phyloP scores from a whole-genome alignment of 106 monocot species.

The Cymbidium sinense region DNA sequence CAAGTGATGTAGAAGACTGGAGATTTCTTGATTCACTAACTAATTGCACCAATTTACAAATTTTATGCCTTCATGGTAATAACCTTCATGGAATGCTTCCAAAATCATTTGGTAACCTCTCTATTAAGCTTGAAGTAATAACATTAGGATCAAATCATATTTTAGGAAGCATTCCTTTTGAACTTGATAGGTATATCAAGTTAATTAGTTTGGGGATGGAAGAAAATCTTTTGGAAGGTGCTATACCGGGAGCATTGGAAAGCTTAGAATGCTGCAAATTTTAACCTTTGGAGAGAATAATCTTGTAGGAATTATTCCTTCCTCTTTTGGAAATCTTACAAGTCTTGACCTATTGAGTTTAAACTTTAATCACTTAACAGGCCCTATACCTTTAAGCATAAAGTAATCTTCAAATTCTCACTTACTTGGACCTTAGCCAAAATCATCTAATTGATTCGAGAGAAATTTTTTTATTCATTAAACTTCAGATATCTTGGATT shows the following conservation, averaged over 20 bases:
- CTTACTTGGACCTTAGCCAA: neutral
- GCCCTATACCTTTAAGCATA: neutral
- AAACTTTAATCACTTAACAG: neutral
- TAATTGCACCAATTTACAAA: constrained; percentile 15
- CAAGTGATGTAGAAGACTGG: constrained; percentile 12
- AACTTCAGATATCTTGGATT: neutral
- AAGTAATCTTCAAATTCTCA: neutral
- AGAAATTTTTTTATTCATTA: neutral
- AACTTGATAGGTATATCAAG: neutral
- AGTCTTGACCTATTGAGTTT: neutral
- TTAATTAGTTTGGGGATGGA: neutral
- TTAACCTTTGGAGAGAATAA: neutral
- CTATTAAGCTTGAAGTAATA: neutral
- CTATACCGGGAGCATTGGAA: neutral
- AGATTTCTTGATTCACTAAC: constrained; percentile 17
- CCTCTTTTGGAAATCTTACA: constrained; percentile 9
- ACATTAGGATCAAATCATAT: neutral
- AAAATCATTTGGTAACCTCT: neutral
- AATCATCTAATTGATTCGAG: constrained; percentile 1
- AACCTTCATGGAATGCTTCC: constrained; percentile 14
- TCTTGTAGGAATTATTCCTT: neutral
- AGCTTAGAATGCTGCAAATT: neutral
- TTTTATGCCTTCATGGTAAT: constrained; percentile 8
- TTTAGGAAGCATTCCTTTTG: neutral
- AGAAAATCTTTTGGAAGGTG: neutral